Evolutionary conservation across 352 stramenopile species (phyloP), one percentile per base, ranked within the genome.

Genomic region (Phytophthora rubi): DNA sequence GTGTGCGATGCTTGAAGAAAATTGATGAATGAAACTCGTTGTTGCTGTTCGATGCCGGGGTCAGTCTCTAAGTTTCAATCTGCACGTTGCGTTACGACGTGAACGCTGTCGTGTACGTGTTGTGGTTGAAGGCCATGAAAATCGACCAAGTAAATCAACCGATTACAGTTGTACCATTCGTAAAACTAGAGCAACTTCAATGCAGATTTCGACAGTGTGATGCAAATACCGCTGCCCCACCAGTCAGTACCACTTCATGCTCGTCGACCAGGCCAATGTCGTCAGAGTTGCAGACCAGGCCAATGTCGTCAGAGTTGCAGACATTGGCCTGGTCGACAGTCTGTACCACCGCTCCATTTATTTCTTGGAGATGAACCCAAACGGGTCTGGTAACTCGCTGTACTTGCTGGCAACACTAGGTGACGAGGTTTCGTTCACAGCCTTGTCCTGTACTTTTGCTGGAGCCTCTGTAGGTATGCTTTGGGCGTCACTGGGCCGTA

Each of bases 311-410:
- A 21, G 18, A 21, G 18, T 21, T 21, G 18, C 18, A 21, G 18
- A 21, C 18, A 21, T 21, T 21, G 18, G 18, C 18, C 18, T 21
- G 18, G 18, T 21, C 18, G 18, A 21, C 18, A 21, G 18, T 21
- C 18, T 26, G 23, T 26, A 26, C 23, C 23, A 37, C 33, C 33
- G 10, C 33, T 37, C 33, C 57, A 15, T 30, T 56, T 71, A 70
- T 39, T 85, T 88, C 57, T 90, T 91, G 23, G 76, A 81, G 1
- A 76, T 89, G 60, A 91, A 91, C 15, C 83, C 83, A 61, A 90
- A 90, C 0, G 83, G 83, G 68, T 91, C 83, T 2, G 83, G 83
- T 13, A 91, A 75, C 55, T 84, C 78, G 13, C 75, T 77, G 59
- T 87, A 85, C 47, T 84, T 88, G 60, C 61, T 80, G 33, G 70